Evolutionary conservation across 331 rosid species (phyloP).

Genomic region (Cydonia oblonga): DNA sequence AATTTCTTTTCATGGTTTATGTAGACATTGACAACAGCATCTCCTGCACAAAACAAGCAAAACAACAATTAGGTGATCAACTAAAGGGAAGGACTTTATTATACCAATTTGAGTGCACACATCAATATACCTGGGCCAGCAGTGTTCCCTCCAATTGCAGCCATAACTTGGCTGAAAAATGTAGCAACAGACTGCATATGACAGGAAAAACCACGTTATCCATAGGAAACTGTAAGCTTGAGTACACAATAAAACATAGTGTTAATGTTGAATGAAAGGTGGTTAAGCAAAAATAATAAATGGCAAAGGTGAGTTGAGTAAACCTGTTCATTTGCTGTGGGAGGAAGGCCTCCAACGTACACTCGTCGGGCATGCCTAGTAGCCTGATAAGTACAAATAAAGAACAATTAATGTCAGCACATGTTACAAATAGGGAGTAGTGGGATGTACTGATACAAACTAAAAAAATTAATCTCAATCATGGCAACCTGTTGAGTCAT

Average conservation of each 20-base stretch:
- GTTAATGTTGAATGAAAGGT: background rate
- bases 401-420: background rate
- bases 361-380: slow-evolving; percentile 42
- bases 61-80: background rate
- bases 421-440: background rate
- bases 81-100: background rate
- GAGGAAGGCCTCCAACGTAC: slow-evolving; percentile 87
- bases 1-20: slow-evolving; percentile 97
- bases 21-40: slow-evolving; percentile 98
- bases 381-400: slow-evolving; percentile 42
- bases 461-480: background rate
- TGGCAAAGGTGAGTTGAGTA: background rate
- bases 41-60: slow-evolving; percentile 39
- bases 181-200: slow-evolving; percentile 90
- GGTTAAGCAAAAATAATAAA: background rate
- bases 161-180: slow-evolving; percentile 96
- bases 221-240: background rate
- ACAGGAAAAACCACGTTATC: background rate
- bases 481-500: slow-evolving; percentile 92
- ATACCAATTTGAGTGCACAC: background rate
- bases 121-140: slow-evolving; percentile 78
- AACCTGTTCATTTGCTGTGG: slow-evolving; percentile 98
- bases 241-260: background rate
- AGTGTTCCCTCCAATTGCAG: slow-evolving; percentile 94
- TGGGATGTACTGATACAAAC: background rate